These are phyloP conservation scores for Colletotrichum brevisporum DNA, from an alignment of 2,329 filamentous ascomycete genomes.

Conservation along the genomic window DNA sequence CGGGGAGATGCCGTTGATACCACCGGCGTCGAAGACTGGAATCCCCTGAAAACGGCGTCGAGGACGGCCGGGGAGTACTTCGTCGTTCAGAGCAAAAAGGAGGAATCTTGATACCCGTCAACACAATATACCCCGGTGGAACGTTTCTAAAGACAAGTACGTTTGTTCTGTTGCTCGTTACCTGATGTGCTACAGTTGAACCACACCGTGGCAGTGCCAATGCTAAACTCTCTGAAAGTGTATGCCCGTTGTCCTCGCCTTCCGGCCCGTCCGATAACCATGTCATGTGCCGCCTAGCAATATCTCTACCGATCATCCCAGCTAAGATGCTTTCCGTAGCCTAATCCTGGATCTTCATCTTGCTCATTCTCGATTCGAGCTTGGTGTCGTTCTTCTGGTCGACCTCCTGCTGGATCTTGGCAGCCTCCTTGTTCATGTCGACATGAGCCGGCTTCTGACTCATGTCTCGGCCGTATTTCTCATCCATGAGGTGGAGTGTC, in stretches of 20 bases:
- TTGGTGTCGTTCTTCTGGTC: slow-evolving; percentile 45
- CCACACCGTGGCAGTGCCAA: background rate
- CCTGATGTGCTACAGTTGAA: slow-evolving; percentile 13
- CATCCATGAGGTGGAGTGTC: slow-evolving; percentile 48
- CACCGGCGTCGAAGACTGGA: slow-evolving; percentile 73
- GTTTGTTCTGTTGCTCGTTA: slow-evolving; percentile 26
- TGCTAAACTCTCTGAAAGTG: slow-evolving; percentile 21
- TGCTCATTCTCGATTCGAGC: slow-evolving; percentile 46
- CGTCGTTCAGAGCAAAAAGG: slow-evolving; percentile 75
- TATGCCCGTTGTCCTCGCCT: slow-evolving; percentile 9
- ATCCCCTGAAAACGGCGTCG: slow-evolving; percentile 76
- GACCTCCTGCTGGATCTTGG: slow-evolving; percentile 42
- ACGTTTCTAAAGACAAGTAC: slow-evolving; percentile 12
- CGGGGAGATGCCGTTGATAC: slow-evolving; percentile 53
- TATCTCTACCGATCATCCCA: slow-evolving; percentile 35
- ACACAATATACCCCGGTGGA: slow-evolving; percentile 22
- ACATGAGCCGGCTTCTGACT: slow-evolving; percentile 32
- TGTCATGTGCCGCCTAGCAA: slow-evolving; percentile 19
- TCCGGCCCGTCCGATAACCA: slow-evolving; percentile 12
- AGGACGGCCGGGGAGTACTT: slow-evolving; percentile 81
- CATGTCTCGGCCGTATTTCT: slow-evolving; percentile 56
- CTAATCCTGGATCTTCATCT: slow-evolving; percentile 43
- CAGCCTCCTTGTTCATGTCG: slow-evolving; percentile 40
- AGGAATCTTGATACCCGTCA: slow-evolving; percentile 39
- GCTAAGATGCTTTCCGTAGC: slow-evolving; percentile 39